Evolutionary conservation across 768 basidiomycete genomes (phyloP).

Genomic region (Tylopilus subfusipes): DNA sequence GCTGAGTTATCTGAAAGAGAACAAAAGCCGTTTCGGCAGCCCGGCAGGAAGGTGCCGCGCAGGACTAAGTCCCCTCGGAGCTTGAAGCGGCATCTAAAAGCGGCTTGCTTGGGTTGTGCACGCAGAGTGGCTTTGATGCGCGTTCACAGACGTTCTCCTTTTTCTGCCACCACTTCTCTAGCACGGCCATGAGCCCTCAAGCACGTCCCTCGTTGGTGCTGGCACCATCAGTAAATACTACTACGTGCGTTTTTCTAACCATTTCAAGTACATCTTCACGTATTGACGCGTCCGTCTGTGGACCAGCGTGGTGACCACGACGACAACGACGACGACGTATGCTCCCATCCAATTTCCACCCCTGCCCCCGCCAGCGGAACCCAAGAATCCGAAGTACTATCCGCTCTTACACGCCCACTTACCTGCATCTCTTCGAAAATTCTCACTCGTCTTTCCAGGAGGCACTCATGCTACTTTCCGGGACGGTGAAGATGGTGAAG

Average conservation of each 20-base stretch:
- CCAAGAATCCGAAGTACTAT: slow-evolving; percentile 77
- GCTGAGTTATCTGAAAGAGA: slow-evolving; percentile 2
- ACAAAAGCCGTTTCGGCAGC: slow-evolving; percentile 16
- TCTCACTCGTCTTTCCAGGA: slow-evolving; percentile 77
- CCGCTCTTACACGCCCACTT: slow-evolving; percentile 72
- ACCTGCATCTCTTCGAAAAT: slow-evolving; percentile 68
- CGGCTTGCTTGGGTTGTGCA: slow-evolving; percentile 29
- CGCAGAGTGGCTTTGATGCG: slow-evolving; percentile 34
- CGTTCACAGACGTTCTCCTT: slow-evolving; percentile 24
- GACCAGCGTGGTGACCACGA: slow-evolving; percentile 82
- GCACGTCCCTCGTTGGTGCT: slow-evolving; percentile 67
- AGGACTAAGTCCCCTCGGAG: slow-evolving; percentile 11
- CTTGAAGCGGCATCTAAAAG: slow-evolving; percentile 26
- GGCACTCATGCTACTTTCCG: slow-evolving; percentile 78
- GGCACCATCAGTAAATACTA: slow-evolving; percentile 81
- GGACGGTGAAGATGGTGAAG: slow-evolving; percentile 60
- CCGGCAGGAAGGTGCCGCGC: slow-evolving; percentile 23
- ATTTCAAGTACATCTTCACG: background rate
- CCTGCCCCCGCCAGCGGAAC: slow-evolving; percentile 64
- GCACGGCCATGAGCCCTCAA: slow-evolving; percentile 54
- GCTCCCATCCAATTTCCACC: slow-evolving; percentile 82
- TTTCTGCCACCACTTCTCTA: slow-evolving; percentile 25
- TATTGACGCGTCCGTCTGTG: slow-evolving; percentile 24
- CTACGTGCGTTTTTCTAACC: slow-evolving; percentile 53
- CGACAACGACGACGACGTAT: slow-evolving; percentile 85